Evolutionary conservation across 495 filamentous ascomycete species (phyloP).

Genomic region (Cenococcum geophilum): DNA sequence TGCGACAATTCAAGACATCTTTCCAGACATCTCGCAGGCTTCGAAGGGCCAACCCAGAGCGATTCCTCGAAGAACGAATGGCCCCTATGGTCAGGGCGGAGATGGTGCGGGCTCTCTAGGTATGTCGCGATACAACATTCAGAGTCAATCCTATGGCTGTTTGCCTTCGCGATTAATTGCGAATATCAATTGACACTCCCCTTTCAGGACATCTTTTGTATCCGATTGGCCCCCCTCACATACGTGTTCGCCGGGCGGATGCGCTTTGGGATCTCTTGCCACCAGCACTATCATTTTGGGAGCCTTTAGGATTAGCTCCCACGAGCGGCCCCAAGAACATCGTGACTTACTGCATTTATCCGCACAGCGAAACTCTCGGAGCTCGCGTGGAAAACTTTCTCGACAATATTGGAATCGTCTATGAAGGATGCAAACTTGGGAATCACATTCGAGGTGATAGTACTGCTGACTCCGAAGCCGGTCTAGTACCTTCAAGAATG

Average conservation of each 20-base stretch:
- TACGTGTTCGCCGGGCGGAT: conserved; percentile 72
- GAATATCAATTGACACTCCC: background rate
- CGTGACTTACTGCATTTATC: conserved; percentile 72
- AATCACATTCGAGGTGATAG: conserved; percentile 54
- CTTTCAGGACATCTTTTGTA: conserved; percentile 32
- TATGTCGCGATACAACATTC: background rate
- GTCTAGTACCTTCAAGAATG: conserved; percentile 52
- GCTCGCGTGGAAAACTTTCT: conserved; percentile 64
- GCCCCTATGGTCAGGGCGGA: background rate
- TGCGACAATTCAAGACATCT: conserved; percentile 22
- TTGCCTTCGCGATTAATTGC: conserved; percentile 7
- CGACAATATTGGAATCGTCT: conserved; percentile 62
- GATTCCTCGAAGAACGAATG: conserved; percentile 19
- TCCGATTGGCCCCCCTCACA: conserved; percentile 53
- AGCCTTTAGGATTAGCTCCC: conserved; percentile 77
- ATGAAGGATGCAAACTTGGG: conserved; percentile 76
- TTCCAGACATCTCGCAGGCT: conserved; percentile 18
- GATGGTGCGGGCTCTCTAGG: conserved; percentile 13
- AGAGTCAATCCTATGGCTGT: background rate
- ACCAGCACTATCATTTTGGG: conserved; percentile 80
- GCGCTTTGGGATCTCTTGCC: conserved; percentile 70
- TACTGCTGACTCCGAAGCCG: conserved; percentile 48
- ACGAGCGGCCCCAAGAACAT: conserved; percentile 73
- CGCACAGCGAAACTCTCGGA: conserved; percentile 50
- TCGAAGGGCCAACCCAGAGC: conserved; percentile 23